Percentiles rank a stretch among this genome's conserved stretches.
Evolutionary conservation across 192 early-diverging fungal species (phyloP).

Genomic region (Coemansia sp.): DNA sequence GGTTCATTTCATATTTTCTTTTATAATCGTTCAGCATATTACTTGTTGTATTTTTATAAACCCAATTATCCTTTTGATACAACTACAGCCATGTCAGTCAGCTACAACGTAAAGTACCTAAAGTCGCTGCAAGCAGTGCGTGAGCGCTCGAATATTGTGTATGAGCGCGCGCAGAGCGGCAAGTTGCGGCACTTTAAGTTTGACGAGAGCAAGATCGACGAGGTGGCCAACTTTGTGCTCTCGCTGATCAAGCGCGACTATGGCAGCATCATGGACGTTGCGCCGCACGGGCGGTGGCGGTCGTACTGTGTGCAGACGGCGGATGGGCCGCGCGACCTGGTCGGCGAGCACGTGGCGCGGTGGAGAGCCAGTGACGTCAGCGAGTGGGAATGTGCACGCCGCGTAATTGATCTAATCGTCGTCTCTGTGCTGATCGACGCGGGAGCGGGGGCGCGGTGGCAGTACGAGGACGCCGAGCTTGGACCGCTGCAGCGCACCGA

Average conservation of each 20-base stretch:
- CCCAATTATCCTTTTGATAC: neutral
- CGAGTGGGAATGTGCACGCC: constrained; percentile 58
- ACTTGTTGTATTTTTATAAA: too few relatives aligned
- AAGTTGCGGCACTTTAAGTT: constrained; percentile 72
- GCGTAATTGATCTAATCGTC: constrained; percentile 81
- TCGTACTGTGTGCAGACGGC: constrained; percentile 61
- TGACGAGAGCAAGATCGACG: constrained; percentile 59
- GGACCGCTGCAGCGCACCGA: constrained; percentile 69
- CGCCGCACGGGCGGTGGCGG: constrained; percentile 85
- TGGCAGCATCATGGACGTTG: constrained; percentile 61
- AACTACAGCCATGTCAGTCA: constrained; percentile 10
- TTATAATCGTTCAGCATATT: too few relatives aligned
- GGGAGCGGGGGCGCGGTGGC: constrained; percentile 84
- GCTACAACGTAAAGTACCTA: constrained; percentile 52
- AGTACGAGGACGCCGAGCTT: constrained; percentile 55
- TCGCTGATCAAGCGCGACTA: constrained; percentile 73
- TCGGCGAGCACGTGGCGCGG: constrained; percentile 34
- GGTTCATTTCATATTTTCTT: too few relatives aligned
- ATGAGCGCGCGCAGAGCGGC: constrained; percentile 54
- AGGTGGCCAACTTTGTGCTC: constrained; percentile 68
- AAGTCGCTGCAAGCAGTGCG: constrained; percentile 74
- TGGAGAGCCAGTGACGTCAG: constrained; percentile 25
- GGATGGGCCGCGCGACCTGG: constrained; percentile 50
- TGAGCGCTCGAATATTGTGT: constrained; percentile 63
- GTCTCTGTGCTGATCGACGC: constrained; percentile 92